These are phyloP conservation scores for Rickenella mellea DNA, from an alignment of 768 basidiomycete species.

Conservation along the genomic window DNA sequence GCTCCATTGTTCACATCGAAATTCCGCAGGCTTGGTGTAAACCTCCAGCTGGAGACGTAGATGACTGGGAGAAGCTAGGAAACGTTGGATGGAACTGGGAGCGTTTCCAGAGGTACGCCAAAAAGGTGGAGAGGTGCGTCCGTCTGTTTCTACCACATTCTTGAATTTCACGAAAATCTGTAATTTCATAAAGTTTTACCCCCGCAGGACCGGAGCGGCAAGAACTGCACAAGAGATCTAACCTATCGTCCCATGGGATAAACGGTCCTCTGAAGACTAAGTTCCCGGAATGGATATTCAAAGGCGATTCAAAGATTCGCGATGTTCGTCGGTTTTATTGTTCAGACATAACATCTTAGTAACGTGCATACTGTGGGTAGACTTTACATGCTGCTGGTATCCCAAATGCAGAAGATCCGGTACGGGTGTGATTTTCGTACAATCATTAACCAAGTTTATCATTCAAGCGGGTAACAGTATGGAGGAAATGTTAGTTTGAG, in stretches of 20 bases:
- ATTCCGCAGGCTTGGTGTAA: slow-evolving; percentile 6
- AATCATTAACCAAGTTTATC: not conserved
- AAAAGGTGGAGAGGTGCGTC: slow-evolving; percentile 12
- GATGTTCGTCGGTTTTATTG: not conserved
- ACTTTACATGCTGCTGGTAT: not conserved
- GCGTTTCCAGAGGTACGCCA: slow-evolving; percentile 11
- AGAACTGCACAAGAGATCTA: not conserved
- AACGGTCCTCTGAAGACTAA: not conserved
- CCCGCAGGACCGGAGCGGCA: not conserved
- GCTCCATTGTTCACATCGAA: not conserved
- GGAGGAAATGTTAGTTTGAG: not conserved
- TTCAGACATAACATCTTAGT: not conserved
- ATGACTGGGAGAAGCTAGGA: slow-evolving; percentile 14
- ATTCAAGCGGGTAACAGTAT: not conserved
- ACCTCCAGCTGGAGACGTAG: slow-evolving; percentile 14
- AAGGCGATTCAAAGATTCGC: not conserved
- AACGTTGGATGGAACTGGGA: slow-evolving; percentile 21
- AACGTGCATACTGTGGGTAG: not conserved
- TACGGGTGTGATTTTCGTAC: not conserved
- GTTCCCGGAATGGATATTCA: not conserved
- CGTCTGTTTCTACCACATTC: not conserved
- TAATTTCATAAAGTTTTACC: not conserved
- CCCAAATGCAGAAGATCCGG: not conserved
- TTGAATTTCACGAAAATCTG: not conserved
- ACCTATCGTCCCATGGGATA: not conserved